phyloP scores from a whole-genome alignment of 2,329 filamentous ascomycete species.

The Cryoendolithus antarcticus region DNA sequence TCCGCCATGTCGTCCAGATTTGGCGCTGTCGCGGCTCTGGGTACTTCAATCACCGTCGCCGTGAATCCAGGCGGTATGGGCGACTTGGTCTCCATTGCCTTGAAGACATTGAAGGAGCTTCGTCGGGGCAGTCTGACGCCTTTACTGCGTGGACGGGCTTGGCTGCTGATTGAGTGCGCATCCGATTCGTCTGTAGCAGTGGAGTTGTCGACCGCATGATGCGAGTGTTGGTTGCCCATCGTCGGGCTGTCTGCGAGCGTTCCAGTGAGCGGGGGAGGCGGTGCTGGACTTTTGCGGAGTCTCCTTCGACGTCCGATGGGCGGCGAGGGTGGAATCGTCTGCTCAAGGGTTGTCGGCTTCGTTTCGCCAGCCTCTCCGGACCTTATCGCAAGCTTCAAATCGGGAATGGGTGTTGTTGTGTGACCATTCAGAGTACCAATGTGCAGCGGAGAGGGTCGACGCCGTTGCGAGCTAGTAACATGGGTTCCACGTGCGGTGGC shows the following conservation, averaged over 20 bases:
- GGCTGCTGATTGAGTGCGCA: slow-evolving; percentile 13
- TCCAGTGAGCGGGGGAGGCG: too few relatives aligned
- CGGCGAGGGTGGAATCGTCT: too few relatives aligned
- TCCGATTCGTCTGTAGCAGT: slow-evolving; percentile 8
- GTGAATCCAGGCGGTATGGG: slow-evolving; percentile 13
- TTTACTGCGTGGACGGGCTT: slow-evolving; percentile 12
- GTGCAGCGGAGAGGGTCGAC: too few relatives aligned
- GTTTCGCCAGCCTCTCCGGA: too few relatives aligned
- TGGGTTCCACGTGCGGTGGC: too few relatives aligned
- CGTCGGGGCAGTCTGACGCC: slow-evolving; percentile 14
- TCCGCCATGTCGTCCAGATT: slow-evolving; percentile 5
- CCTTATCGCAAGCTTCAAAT: too few relatives aligned
- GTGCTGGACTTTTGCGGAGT: too few relatives aligned
- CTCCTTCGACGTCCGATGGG: too few relatives aligned
- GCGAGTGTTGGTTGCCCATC: slow-evolving; percentile 21
- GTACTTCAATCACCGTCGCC: slow-evolving; percentile 10
- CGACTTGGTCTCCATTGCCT: slow-evolving; percentile 16
- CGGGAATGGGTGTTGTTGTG: too few relatives aligned
- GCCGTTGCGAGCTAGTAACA: too few relatives aligned
- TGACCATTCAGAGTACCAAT: too few relatives aligned
- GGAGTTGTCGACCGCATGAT: neutral
- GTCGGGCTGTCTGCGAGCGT: neutral
- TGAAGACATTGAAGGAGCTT: slow-evolving; percentile 22
- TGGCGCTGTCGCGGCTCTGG: slow-evolving; percentile 5
- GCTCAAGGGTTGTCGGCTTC: too few relatives aligned